phyloP scores from a whole-genome alignment of 2,329 filamentous ascomycete species.

The Lachnellula arida region DNA sequence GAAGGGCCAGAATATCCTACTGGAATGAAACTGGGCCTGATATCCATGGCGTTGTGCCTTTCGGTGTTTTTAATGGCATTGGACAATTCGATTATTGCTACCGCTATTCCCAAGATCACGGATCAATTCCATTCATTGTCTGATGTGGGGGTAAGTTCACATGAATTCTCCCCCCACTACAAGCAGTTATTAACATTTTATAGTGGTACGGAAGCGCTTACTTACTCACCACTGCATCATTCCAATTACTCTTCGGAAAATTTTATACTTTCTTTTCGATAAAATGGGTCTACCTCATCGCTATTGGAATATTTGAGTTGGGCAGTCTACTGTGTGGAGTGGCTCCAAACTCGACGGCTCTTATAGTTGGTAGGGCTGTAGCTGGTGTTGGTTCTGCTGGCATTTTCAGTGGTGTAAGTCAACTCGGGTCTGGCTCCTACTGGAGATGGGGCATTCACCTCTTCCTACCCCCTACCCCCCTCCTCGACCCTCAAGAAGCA shows the following conservation, averaged over 20 bases:
- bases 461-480: too few species aligned
- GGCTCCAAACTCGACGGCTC: constrained; percentile 30
- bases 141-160: constrained; percentile 29
- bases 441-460: too few species aligned
- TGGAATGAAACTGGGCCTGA: constrained; percentile 25
- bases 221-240: constrained; percentile 33
- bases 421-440: neutral
- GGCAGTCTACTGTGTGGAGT: constrained; percentile 30
- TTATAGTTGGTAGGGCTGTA: constrained; percentile 34
- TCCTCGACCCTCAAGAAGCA: too few species aligned
- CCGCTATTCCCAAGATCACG: constrained; percentile 37
- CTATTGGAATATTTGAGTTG: constrained; percentile 33
- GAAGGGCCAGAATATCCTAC: constrained; percentile 29
- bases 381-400: constrained; percentile 31
- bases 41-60: constrained; percentile 27
- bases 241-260: constrained; percentile 29
- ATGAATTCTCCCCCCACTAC: neutral
- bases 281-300: constrained; percentile 29
- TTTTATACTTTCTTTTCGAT: constrained; percentile 31
- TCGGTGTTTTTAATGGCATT: constrained; percentile 27
- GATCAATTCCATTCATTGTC: constrained; percentile 32
- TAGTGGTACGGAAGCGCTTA: constrained; percentile 34
- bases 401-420: constrained; percentile 26
- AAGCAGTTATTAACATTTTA: neutral
- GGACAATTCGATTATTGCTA: constrained; percentile 32